Base-by-base conservation (phyloP, 805 yeast genomes). In the Candida easanensis region DNA sequence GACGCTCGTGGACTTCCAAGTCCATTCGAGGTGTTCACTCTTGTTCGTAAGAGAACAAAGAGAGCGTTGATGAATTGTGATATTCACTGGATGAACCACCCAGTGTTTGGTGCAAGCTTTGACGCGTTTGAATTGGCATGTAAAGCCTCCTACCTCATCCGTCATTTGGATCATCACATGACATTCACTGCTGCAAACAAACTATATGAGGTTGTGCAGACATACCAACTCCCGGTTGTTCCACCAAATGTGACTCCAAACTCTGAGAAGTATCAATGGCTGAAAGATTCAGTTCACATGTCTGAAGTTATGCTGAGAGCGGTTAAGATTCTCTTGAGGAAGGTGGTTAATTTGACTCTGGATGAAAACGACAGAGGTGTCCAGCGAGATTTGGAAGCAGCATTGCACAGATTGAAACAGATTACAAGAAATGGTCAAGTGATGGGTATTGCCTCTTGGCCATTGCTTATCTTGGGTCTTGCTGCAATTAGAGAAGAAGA, bases 1-100 rank as follows among this genome's bases (percentile, higher is more conserved):
- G 48, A 57, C 15, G 61, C 61, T 9, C 19, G 31, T 18, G 53
- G 57, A 1, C 43, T 72, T 8, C 74, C 76, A 1, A 63, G 68
- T n/a, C 79, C 79, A 4, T 71, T 64, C 48, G 56, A 53, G 5
- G 54, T 70, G 22, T 73, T 65, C 46, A 53, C 50, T 23, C 58
- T 63, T 6, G 62, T 63, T 36, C 58, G 61, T 36, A 57, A 61
- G 13, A 45, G 55, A 7, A 56, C 68, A 39, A 61, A 63, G 32
- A 46, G 50, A 4, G 72, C 71, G 13, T 44, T 71, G 4, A 63
- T 63, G 40, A 56, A 63, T 30, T 59, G 67, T 44, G 61, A 58
- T 14, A 62, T 62, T 17, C 51, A 53, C n/a, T 68, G 71, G 71
- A 65, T 68, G 70, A 68, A 68, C 43, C 65, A 68, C 44, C 73